These are phyloP conservation scores for Mycena chlorophos DNA, from an alignment of 768 basidiomycete species.

Conservation along the genomic window DNA sequence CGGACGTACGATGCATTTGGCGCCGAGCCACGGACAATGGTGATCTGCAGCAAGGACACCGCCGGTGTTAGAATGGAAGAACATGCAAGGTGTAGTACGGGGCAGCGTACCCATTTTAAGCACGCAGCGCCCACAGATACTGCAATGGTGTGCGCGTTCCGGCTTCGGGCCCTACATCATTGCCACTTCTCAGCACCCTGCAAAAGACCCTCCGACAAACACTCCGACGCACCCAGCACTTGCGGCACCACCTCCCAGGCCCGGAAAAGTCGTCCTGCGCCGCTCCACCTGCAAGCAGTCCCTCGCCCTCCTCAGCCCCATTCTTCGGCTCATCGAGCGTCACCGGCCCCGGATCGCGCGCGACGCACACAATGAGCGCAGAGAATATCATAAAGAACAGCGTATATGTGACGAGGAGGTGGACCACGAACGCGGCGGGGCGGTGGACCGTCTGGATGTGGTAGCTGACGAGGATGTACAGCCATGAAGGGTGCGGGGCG, in stretches of 20 bases:
- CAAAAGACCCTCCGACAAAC: not conserved
- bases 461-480: conserved; percentile 67
- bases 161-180: conserved; percentile 77
- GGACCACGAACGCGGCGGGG: conserved; percentile 47
- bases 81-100: not conserved
- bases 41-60: conserved; percentile 58
- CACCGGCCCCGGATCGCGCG: conserved; percentile 74
- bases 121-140: conserved; percentile 72
- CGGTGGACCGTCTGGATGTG: conserved; percentile 57
- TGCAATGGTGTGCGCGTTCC: conserved; percentile 79
- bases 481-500: conserved; percentile 72
- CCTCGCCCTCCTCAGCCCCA: conserved; percentile 53
- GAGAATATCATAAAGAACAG: conserved; percentile 70
- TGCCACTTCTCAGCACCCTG: too few relatives aligned
- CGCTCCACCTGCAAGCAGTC: conserved; percentile 58
- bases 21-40: conserved; percentile 83
- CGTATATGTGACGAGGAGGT: conserved; percentile 60
- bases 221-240: conserved; percentile 61
- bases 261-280: conserved; percentile 49
- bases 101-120: conserved; percentile 84
- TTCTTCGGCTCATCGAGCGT: conserved; percentile 30
- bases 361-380: conserved; percentile 71
- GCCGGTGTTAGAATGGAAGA: not conserved
- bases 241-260: conserved; percentile 72
- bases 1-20: conserved; percentile 70